phyloP scores from a whole-genome alignment of 768 basidiomycete genomes.

The Postia placenta region DNA sequence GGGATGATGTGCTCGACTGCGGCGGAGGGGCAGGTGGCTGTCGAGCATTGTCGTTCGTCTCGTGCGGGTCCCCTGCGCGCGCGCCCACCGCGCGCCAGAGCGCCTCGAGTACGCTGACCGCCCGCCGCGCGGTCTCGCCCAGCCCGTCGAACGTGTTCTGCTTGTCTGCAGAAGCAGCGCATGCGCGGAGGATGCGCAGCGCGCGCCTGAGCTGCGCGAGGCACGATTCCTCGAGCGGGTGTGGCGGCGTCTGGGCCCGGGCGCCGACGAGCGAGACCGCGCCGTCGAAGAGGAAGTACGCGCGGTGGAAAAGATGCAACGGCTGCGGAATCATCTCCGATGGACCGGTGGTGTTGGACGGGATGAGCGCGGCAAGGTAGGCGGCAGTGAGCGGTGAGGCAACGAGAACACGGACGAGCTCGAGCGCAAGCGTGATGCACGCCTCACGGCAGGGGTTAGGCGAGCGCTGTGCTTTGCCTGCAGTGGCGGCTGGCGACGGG shows the following conservation, averaged over 20 bases:
- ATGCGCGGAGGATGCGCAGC: conserved; percentile 26
- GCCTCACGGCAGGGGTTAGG: conserved; percentile 29
- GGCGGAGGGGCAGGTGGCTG: too few species aligned
- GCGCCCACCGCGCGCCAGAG: conserved; percentile 26
- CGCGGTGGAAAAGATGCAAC: conserved; percentile 12
- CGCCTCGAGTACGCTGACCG: conserved; percentile 31
- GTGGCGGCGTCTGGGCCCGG: conserved; percentile 33
- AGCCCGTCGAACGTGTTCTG: conserved; percentile 27
- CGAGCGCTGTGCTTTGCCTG: conserved; percentile 18
- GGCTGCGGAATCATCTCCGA: too few species aligned
- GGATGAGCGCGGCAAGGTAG: conserved; percentile 17
- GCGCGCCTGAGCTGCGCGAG: conserved; percentile 33
- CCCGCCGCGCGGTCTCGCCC: conserved; percentile 34
- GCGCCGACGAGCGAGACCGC: conserved; percentile 39
- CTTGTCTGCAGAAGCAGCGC: conserved; percentile 6
- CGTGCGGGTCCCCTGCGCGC: conserved; percentile 8
- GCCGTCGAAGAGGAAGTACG: conserved; percentile 36
- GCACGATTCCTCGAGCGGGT: conserved; percentile 27
- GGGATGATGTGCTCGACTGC: too few species aligned
- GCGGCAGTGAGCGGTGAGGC: conserved; percentile 25
- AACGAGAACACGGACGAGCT: conserved; percentile 39
- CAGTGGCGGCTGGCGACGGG: conserved; percentile 13
- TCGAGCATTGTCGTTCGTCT: too few species aligned
- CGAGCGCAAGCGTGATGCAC: conserved; percentile 34
- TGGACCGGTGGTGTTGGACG: neutral